These are phyloP conservation scores for Saksenaea vasiformis DNA, from an alignment of 371 early-diverging fungal species.

Conservation along the genomic window DNA sequence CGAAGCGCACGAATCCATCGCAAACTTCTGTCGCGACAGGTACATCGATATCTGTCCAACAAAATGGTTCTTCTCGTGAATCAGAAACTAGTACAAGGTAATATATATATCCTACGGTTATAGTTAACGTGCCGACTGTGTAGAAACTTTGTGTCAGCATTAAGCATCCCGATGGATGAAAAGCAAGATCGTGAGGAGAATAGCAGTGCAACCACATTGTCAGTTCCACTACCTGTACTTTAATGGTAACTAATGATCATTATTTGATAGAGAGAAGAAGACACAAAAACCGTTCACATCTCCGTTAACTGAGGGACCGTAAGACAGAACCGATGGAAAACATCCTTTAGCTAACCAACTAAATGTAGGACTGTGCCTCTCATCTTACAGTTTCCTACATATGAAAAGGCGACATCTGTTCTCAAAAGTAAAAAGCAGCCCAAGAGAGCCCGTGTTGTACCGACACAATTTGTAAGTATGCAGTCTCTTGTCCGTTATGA, in stretches of 20 bases:
- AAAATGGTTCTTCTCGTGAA: background rate
- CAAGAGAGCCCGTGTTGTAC: slow-evolving; percentile 14
- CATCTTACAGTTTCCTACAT: slow-evolving; percentile 17
- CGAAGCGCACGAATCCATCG: slow-evolving; percentile 18
- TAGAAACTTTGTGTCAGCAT: background rate
- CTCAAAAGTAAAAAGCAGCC: slow-evolving; percentile 11
- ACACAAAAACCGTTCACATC: background rate
- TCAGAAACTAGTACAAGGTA: background rate
- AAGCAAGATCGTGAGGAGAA: too few relatives aligned
- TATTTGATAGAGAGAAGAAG: background rate
- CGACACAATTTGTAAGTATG: slow-evolving; percentile 19
- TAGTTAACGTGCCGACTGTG: too few relatives aligned
- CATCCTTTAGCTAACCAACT: background rate
- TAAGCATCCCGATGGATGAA: too few relatives aligned
- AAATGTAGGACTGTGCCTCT: slow-evolving; percentile 12
- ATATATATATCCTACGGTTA: too few relatives aligned
- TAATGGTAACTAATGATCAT: background rate
- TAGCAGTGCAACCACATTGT: too few relatives aligned
- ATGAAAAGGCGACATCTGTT: slow-evolving; percentile 10
- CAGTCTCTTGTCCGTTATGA: background rate
- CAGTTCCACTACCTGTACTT: too few relatives aligned
- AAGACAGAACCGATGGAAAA: background rate
- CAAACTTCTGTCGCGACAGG: too few relatives aligned
- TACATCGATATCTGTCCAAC: background rate
- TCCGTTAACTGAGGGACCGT: slow-evolving; percentile 15